Base-by-base conservation (phyloP, 202 grass and related monocot species). In the Eragrostis tef region DNA sequence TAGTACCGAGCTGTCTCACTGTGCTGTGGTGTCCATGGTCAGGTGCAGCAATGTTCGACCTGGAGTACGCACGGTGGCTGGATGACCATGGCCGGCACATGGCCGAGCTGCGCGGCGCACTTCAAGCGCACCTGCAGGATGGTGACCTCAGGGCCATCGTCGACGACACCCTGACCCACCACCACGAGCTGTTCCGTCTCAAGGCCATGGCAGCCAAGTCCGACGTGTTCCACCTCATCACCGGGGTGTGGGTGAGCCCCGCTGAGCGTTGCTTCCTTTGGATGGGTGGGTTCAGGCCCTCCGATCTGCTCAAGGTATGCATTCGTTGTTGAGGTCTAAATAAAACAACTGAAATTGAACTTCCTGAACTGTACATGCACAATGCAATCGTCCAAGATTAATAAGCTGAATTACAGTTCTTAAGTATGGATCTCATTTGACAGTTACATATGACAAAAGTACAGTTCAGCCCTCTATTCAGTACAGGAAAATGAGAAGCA, bases 221-320 rank as follows among this genome's bases (percentile, higher is more conserved):
- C 1, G 94, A 97, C 15, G 88, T 97, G 19, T 97, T 94, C 77
- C 94, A 97, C 65, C 84, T 97, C 73, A 89, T 97, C 71, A 88
- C 86, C 4, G 94, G 94, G 46, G 78, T 77, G 84, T 97, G 94
- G 94, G 79, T 82, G 3, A 89, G 84, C 52, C 92, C 92, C 0
- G 86, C 90, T 0, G 94, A 97, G 63, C 86, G 91, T 16, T 97
- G 92, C 81, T 97, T 92, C 82, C 81, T 94, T 24, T 97, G 94
- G 94, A 94, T 97, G 71, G 89, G 86, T 17, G 94, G 94, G 29
- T 97, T 97, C 83, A 76, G 81, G 74, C 94, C 94, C 41, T 97
- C 94, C 7, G 90, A 92, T 44, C 81, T 97, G 71, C 75, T 97
- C 86, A 94, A 89, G 27, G 61, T 64, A 64, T 64, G 27, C 2